A percentile compares a stretch with the other conserved stretches of the same genome.
These are phyloP conservation scores for Flaveria robusta DNA, from an alignment of 129 eudicot species.

Conservation along the genomic window DNA sequence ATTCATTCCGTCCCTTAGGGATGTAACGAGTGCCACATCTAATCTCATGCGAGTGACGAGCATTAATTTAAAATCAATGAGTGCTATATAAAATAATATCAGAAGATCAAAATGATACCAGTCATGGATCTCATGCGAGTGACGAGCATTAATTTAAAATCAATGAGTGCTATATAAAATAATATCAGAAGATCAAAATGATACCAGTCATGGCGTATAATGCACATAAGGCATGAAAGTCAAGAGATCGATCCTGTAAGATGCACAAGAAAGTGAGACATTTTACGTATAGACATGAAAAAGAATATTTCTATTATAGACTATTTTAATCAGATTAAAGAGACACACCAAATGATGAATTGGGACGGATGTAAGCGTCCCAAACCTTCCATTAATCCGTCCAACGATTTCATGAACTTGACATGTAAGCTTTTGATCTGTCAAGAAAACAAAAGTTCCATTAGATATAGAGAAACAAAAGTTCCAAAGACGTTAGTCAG, in stretches of 20 bases:
- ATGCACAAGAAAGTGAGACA: constrained; percentile 16
- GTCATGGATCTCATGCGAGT: background rate
- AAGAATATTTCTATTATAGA: background rate
- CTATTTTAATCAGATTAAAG: background rate
- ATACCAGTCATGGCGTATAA: constrained; percentile 82
- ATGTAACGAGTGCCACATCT: constrained; percentile 90
- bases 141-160: background rate
- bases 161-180: background rate
- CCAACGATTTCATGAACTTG: constrained; percentile 98
- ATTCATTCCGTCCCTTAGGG: constrained; percentile 92
- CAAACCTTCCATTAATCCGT: constrained; percentile 91
- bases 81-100: background rate
- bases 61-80: background rate
- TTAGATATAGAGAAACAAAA: background rate
- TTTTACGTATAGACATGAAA: background rate
- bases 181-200: background rate
- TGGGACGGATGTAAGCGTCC: constrained; percentile 81
- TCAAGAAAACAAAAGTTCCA: constrained; percentile 22
- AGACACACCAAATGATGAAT: constrained; percentile 80
- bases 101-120: too few relatives aligned
- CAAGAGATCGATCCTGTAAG: constrained; percentile 73
- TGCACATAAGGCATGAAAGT: constrained; percentile 78
- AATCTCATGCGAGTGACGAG: background rate
- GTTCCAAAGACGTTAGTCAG: background rate
- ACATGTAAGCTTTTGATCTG: constrained; percentile 90